Percentiles rank a stretch among this genome's conserved stretches.
phyloP scores from a whole-genome alignment of 169 alveolate genomes.

The Cryptosporidium canis region DNA sequence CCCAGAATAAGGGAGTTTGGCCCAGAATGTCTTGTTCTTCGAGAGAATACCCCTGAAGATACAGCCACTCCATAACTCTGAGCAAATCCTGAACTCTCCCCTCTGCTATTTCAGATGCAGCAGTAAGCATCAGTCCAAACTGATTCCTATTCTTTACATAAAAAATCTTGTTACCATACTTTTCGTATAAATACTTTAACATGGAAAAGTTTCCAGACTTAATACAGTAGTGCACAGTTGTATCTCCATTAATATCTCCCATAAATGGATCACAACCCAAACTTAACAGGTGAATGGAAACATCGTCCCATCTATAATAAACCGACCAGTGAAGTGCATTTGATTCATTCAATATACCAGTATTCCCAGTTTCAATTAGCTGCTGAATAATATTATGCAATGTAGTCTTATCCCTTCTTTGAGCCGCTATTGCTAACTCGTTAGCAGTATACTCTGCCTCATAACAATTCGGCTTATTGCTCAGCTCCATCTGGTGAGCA shows the following conservation, averaged over 20 bases:
- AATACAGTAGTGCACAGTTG: conserved; percentile 75
- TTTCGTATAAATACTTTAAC: conserved; percentile 75
- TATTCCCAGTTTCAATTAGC: conserved; percentile 66
- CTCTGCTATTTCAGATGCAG: conserved; percentile 86
- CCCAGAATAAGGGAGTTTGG: conserved; percentile 87
- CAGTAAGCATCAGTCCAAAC: conserved; percentile 82
- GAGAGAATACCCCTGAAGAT: conserved; percentile 86
- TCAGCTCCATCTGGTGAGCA: conserved; percentile 46
- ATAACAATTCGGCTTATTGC: conserved; percentile 39
- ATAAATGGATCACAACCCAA: conserved; percentile 73
- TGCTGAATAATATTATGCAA: conserved; percentile 64
- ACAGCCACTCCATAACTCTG: conserved; percentile 85
- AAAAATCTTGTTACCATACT: conserved; percentile 75
- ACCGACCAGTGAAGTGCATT: conserved; percentile 81
- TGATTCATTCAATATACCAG: conserved; percentile 74
- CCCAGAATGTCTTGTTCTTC: conserved; percentile 90
- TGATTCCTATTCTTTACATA: conserved; percentile 55
- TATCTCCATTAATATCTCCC: conserved; percentile 80
- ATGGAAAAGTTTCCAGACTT: conserved; percentile 79
- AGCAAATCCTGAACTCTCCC: conserved; percentile 82
- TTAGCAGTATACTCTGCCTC: conserved; percentile 70
- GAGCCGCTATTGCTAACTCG: conserved; percentile 72
- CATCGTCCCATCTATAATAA: conserved; percentile 84
- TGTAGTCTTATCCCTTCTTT: conserved; percentile 66
- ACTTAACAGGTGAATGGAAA: conserved; percentile 75